Percentiles rank a stretch among this genome's conserved stretches.
phyloP scores from a whole-genome alignment of 2,329 filamentous ascomycete genomes.

The Aureobasidium sp. region DNA sequence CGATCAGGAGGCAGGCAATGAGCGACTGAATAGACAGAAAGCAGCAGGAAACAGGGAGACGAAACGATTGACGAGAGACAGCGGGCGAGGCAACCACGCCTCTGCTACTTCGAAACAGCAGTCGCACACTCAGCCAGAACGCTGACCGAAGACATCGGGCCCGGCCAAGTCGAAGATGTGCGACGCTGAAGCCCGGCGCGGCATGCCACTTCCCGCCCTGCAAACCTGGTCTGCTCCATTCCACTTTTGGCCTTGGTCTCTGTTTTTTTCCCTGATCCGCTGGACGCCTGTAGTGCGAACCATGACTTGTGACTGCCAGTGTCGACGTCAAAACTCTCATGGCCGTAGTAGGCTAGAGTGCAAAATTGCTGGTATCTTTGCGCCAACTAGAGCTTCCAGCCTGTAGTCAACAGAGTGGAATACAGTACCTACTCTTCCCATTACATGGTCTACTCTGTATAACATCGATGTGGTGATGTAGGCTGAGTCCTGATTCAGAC shows the following conservation, averaged over 20 bases:
- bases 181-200: background rate
- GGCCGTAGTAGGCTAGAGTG: background rate
- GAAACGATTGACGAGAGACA: background rate
- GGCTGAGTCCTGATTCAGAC: background rate
- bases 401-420: background rate
- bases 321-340: background rate
- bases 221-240: background rate
- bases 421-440: background rate
- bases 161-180: background rate
- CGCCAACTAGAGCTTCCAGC: background rate
- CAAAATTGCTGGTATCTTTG: background rate
- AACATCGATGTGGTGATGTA: background rate
- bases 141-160: conserved; percentile 3
- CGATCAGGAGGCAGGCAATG: background rate
- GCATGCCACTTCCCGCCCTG: background rate
- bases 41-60: background rate
- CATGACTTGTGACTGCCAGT: background rate
- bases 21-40: background rate
- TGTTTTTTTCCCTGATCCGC: background rate
- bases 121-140: background rate
- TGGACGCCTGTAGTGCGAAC: background rate
- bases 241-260: background rate
- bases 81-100: background rate
- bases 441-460: background rate
- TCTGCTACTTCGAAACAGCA: conserved; percentile 1